These are phyloP conservation scores for Eutypa lata DNA, from an alignment of 2,329 filamentous ascomycete species.

Conservation along the genomic window DNA sequence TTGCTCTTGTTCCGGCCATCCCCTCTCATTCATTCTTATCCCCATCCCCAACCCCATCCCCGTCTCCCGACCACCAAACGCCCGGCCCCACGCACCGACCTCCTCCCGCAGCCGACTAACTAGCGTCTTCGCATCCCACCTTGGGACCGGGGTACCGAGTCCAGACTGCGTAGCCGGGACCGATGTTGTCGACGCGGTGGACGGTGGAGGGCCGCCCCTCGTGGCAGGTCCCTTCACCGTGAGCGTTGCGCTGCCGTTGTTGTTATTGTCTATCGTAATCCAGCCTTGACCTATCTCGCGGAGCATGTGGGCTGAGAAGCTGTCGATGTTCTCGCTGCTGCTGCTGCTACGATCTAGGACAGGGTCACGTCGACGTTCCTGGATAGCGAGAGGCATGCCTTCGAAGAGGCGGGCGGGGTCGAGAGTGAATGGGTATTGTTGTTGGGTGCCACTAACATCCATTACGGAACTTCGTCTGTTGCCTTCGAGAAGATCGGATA, in stretches of 20 bases:
- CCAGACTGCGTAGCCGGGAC: slow-evolving; percentile 34
- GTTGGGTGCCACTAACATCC: not conserved
- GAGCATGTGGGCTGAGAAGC: slow-evolving; percentile 40
- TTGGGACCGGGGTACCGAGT: slow-evolving; percentile 28
- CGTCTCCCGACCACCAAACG: slow-evolving; percentile 4
- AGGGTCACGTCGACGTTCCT: not conserved
- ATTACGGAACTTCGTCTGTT: too few species aligned
- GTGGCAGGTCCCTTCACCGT: slow-evolving; percentile 37
- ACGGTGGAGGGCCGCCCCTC: too few species aligned
- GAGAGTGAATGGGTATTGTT: slow-evolving; percentile 3
- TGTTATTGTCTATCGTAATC: slow-evolving; percentile 29
- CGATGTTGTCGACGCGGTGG: too few species aligned
- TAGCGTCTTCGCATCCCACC: slow-evolving; percentile 13
- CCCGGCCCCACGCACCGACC: slow-evolving; percentile 22
- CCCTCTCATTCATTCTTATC: not conserved
- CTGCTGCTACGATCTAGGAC: not conserved
- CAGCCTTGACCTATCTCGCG: slow-evolving; percentile 45
- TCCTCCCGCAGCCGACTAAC: slow-evolving; percentile 14
- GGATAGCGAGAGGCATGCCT: slow-evolving; percentile 10
- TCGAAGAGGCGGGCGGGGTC: slow-evolving; percentile 20
- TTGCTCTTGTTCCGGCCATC: not conserved
- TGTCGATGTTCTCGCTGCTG: slow-evolving; percentile 30
- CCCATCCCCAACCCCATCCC: not conserved
- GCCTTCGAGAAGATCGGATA: slow-evolving; percentile 13
- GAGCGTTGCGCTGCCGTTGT: slow-evolving; percentile 41